Conservation (phyloP, 2,329 filamentous ascomycete species). For the Colletotrichum karsti region DNA sequence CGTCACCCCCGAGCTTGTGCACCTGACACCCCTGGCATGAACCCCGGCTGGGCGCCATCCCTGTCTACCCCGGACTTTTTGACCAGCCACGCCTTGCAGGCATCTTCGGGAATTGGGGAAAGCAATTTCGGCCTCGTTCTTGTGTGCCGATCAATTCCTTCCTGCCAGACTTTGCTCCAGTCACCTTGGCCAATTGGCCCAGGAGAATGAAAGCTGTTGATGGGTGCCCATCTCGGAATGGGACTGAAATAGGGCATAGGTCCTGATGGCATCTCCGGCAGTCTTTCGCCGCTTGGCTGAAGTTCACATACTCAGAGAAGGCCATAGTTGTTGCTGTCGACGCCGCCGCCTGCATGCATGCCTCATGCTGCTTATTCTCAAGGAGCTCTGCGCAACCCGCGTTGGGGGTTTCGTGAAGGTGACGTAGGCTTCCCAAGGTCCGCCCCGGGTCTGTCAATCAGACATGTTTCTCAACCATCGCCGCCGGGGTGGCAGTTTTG, state of each 20-base stretch:
- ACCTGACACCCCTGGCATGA: conserved; percentile 28
- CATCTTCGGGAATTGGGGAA: conserved; percentile 26
- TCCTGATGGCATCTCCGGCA: neutral
- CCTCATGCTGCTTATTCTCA: conserved; percentile 2
- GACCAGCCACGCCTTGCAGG: conserved; percentile 21
- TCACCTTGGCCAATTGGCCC: neutral
- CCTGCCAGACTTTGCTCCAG: neutral
- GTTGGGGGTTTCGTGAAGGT: neutral
- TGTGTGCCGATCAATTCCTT: conserved; percentile 4
- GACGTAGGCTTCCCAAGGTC: conserved; percentile 11
- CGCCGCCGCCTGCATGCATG: conserved; percentile 19
- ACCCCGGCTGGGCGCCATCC: conserved; percentile 4
- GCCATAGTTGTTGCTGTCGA: neutral
- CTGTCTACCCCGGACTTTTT: conserved; percentile 30
- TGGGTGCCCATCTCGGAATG: neutral
- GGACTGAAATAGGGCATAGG: neutral
- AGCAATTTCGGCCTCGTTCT: conserved; percentile 14
- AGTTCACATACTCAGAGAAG: neutral
- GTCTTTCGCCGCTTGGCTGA: neutral
- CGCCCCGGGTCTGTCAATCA: conserved; percentile 1
- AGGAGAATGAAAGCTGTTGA: neutral
- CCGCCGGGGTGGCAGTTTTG: conserved; percentile 18
- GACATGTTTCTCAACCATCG: neutral
- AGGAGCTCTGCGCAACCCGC: conserved; percentile 1
- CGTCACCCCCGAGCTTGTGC: conserved; percentile 10